Evolutionary conservation across 2,329 filamentous ascomycete species (phyloP).

Genomic region (Aspergillus nomiae): DNA sequence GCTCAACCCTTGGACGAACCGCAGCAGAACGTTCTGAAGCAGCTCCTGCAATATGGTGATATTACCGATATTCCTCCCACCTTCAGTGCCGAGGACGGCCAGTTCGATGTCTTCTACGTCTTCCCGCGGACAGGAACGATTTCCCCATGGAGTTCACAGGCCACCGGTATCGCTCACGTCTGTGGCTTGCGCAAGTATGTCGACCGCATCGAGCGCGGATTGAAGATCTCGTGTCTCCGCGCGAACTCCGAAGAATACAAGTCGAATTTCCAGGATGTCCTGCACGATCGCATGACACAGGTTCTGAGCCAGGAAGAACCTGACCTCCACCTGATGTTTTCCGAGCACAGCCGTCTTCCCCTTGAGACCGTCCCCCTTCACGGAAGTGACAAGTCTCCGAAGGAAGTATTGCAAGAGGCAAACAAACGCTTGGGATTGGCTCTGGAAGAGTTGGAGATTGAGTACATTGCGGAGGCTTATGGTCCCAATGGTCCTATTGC

Average conservation of each 20-base stretch:
- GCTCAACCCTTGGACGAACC: constrained; percentile 49
- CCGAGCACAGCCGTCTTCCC: constrained; percentile 64
- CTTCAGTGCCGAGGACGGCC: constrained; percentile 51
- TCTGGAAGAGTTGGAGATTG: constrained; percentile 84
- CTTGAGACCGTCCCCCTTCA: constrained; percentile 77
- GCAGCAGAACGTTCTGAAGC: constrained; percentile 56
- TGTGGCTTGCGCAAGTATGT: constrained; percentile 75
- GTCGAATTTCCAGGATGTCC: constrained; percentile 62
- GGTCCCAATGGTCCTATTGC: constrained; percentile 61
- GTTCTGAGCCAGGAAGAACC: constrained; percentile 68
- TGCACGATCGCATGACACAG: constrained; percentile 97
- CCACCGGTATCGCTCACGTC: constrained; percentile 89
- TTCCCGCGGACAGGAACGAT: constrained; percentile 78
- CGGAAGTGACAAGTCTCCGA: constrained; percentile 63
- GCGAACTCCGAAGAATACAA: constrained; percentile 59
- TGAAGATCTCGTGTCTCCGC: constrained; percentile 68
- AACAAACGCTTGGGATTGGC: constrained; percentile 84
- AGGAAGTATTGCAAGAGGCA: constrained; percentile 75
- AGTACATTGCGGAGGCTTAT: constrained; percentile 88
- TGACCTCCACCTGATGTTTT: constrained; percentile 75
- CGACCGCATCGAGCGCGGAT: constrained; percentile 82
- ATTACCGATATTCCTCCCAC: constrained; percentile 49
- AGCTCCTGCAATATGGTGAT: constrained; percentile 64
- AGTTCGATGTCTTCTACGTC: constrained; percentile 67
- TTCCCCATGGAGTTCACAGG: constrained; percentile 97